Evolutionary conservation across 345 rosid genomes (phyloP), one percentile per base, ranked within the genome.

Genomic region (Sonneratia alba): DNA sequence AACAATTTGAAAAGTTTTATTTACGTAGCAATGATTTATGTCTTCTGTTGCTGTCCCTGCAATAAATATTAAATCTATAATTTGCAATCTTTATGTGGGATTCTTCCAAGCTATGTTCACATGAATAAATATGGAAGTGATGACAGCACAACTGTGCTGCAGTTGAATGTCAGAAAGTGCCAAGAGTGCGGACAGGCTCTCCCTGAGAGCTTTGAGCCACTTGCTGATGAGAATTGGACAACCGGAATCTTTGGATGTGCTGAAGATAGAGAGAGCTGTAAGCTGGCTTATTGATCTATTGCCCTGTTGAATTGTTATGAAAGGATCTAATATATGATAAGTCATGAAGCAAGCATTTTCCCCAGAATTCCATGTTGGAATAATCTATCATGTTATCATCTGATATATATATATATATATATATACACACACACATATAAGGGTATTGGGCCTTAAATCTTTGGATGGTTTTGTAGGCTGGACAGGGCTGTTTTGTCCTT

Each of bases 141-240:
- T 43, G 55, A 42, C 43, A 42, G 55, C 70, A 45, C 21, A 40
- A 70, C 38, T 36, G 69, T 72, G 66, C 67, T 73, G 36, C 83
- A 94, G 98, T 80, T 94, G 89, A 59, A 55, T 62, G 92, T 81
- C 69, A 85, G 78, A 42, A 95, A 85, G 85, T 95, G 99, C 79
- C 81, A 85, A 32, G 99, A 95, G 82, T 95, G 99, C 79, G 99
- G 99, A 42, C 99, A 95, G 82, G 56, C 80, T 73, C 82, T 95
- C 70, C 97, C 99, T 18, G 91, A 90, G 61, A 83, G 91, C 80
- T 95, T 86, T 51, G 85, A 86, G 83, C 86, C 91, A 66, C 99
- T 96, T 18, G 87, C 83, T 6, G 93, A 84, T 79, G 99, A 95
- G 79, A 91, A 94, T 62, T 95, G 99, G 99, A 86, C 93, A 32